Conservation (phyloP, 192 early-diverging fungal genomes). For the Mycoemilia scoparia region DNA sequence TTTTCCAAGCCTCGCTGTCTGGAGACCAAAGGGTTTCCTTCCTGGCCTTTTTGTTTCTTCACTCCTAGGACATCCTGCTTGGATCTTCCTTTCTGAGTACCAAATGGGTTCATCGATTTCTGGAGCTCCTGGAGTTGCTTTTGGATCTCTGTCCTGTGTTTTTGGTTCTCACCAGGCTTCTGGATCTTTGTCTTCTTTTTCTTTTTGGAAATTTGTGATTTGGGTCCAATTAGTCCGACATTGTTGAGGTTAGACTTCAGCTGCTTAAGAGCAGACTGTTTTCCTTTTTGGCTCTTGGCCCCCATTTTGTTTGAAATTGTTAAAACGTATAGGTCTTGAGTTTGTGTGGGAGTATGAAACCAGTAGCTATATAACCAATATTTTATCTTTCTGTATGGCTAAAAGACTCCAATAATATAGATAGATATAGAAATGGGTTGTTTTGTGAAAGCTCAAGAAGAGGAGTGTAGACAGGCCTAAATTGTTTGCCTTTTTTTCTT, state of each 20-base stretch:
- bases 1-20: constrained; percentile 72
- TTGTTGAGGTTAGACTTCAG: constrained; percentile 61
- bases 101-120: constrained; percentile 68
- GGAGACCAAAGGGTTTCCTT: constrained; percentile 59
- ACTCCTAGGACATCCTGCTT: constrained; percentile 75
- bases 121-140: constrained; percentile 21
- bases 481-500: too few relatives aligned
- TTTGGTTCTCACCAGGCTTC: constrained; percentile 22
- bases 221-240: constrained; percentile 58
- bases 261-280: constrained; percentile 60
- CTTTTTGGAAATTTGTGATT: constrained; percentile 37
- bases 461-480: too few relatives aligned
- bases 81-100: constrained; percentile 54
- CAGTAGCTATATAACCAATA: too few relatives aligned
- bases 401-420: too few relatives aligned
- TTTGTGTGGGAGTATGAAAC: not conserved
- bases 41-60: constrained; percentile 62
- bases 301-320: not conserved
- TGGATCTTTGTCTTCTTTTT: constrained; percentile 45
- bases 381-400: too few relatives aligned
- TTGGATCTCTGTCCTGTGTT: constrained; percentile 14
- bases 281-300: not conserved
- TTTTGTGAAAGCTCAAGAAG: too few relatives aligned
- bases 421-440: too few relatives aligned
- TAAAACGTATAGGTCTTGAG: not conserved